Evolutionary conservation across 108 stramenopile species (phyloP).

Genomic region (Fragilaria crotonensis): DNA sequence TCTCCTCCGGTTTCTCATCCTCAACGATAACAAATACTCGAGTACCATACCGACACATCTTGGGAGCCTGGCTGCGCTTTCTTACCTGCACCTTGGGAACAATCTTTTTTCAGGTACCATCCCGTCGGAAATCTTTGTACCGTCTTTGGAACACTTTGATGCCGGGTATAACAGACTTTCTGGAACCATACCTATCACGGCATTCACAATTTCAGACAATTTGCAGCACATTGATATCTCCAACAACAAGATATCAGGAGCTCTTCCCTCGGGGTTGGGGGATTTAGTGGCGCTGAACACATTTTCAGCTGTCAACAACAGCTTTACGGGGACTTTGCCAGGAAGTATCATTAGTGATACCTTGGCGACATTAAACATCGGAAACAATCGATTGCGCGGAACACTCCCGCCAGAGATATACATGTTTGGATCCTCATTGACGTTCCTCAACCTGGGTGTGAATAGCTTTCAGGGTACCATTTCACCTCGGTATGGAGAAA

Average conservation of each 20-base stretch:
- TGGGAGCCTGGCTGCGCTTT: constrained; percentile 12
- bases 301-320: constrained; percentile 13
- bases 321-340: constrained; percentile 14
- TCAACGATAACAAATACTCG: constrained; percentile 2
- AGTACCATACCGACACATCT: constrained; percentile 8
- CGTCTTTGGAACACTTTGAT: constrained; percentile 7
- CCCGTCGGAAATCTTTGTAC: constrained; percentile 1
- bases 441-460: constrained; percentile 15
- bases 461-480: constrained; percentile 10
- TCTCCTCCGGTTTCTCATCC: background rate
- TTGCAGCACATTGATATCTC: constrained; percentile 3
- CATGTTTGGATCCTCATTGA: constrained; percentile 6
- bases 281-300: constrained; percentile 1
- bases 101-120: constrained; percentile 5
- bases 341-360: constrained; percentile 1
- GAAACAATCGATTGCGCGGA: constrained; percentile 12
- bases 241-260: constrained; percentile 16
- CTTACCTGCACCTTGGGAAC: constrained; percentile 8
- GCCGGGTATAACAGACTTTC: background rate
- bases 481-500: constrained; percentile 1
- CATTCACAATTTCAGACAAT: background rate
- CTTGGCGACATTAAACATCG: constrained; percentile 9
- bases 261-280: constrained; percentile 14
- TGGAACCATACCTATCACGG: background rate
- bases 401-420: constrained; percentile 17